phyloP scores from a whole-genome alignment of 305 asterid species.

The Fraxinus paxiana region DNA sequence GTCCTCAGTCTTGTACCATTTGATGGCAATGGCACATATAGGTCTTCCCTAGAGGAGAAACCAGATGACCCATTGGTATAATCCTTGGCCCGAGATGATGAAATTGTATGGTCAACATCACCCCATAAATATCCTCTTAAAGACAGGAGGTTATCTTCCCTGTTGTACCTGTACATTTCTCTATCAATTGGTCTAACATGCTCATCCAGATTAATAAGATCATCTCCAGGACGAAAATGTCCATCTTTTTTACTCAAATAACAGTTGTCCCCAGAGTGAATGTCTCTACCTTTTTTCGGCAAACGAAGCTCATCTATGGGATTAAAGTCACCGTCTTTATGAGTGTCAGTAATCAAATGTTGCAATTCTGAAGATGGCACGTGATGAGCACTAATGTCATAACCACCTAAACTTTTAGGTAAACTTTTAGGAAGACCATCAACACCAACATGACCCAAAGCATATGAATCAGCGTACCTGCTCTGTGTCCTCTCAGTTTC shows the following conservation, averaged over 20 bases:
- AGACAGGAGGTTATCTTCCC: constrained; percentile 28
- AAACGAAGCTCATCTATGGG: constrained; percentile 16
- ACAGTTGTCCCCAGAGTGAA: constrained; percentile 9
- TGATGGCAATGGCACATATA: constrained; percentile 27
- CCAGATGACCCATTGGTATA: constrained; percentile 22
- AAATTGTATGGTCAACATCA: constrained; percentile 25
- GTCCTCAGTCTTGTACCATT: constrained; percentile 23
- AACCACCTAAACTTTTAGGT: constrained; percentile 25
- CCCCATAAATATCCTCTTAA: constrained; percentile 28
- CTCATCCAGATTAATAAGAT: constrained; percentile 21
- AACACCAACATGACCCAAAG: constrained; percentile 25
- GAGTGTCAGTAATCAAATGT: constrained; percentile 24
- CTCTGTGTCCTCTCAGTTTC: constrained; percentile 27
- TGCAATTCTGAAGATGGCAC: constrained; percentile 27
- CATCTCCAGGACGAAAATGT: constrained; percentile 28
- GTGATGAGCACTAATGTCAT: constrained; percentile 26
- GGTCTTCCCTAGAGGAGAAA: constrained; percentile 29
- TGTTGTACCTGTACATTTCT: constrained; percentile 24
- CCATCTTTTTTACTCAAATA: constrained; percentile 31
- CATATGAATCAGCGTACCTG: constrained; percentile 20
- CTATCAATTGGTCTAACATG: constrained; percentile 26
- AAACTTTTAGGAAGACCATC: constrained; percentile 22
- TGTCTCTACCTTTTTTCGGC: constrained; percentile 28
- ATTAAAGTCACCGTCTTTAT: neutral
- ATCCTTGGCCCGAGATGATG: constrained; percentile 36